Conservation (phyloP, 306 rosid genomes). For the Vigna mungo region DNA sequence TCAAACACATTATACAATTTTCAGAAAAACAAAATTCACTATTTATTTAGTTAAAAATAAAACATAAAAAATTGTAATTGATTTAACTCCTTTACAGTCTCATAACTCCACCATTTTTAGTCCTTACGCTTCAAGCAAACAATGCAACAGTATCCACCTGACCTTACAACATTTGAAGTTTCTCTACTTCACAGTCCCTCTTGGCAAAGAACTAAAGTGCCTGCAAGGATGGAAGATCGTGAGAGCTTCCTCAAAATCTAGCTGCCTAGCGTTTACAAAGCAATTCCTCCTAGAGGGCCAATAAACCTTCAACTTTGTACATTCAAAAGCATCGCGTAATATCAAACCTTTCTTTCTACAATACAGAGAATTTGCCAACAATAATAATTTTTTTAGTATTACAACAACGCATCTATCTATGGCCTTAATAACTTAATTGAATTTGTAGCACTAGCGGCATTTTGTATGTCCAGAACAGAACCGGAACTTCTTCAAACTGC, state of each 20-base stretch:
- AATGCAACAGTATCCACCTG: background rate
- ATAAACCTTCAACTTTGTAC: constrained; percentile 58
- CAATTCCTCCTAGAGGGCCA: constrained; percentile 2
- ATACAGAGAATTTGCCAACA: constrained; percentile 19
- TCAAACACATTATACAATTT: background rate
- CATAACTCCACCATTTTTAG: background rate
- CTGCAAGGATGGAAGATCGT: constrained; percentile 1
- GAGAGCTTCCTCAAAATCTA: constrained; percentile 13
- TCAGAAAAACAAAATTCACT: background rate
- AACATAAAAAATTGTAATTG: background rate
- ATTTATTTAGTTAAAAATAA: background rate
- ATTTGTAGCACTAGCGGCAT: constrained; percentile 22
- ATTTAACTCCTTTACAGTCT: background rate
- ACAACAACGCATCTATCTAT: constrained; percentile 41
- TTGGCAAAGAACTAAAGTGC: background rate
- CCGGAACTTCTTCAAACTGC: constrained; percentile 36
- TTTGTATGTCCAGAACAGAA: constrained; percentile 16
- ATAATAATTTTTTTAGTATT: constrained; percentile 33
- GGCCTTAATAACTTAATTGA: constrained; percentile 27
- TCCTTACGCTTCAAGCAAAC: background rate
- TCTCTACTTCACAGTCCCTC: background rate
- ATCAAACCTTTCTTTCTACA: constrained; percentile 55
- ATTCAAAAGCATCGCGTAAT: constrained; percentile 39
- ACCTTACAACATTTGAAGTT: constrained; percentile 28
- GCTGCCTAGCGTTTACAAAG: constrained; percentile 33